A percentile compares a stretch with the other conserved stretches of the same genome.
phyloP scores from a whole-genome alignment of 2,329 filamentous ascomycete genomes.

The Botrytis medusae region DNA sequence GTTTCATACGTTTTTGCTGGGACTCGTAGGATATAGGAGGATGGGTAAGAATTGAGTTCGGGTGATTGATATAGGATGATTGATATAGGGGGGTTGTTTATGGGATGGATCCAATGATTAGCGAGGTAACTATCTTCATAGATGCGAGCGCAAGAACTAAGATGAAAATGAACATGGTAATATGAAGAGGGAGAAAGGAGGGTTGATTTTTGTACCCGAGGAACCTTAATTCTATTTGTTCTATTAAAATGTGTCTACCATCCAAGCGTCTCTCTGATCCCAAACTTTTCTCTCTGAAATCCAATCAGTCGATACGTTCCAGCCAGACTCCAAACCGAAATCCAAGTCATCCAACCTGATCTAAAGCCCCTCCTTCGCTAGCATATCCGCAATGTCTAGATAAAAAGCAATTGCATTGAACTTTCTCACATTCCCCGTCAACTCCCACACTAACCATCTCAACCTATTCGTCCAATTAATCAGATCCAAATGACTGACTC shows the following conservation, averaged over 20 bases:
- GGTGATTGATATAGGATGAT: neutral
- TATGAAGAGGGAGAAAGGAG: neutral
- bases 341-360: neutral
- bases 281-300: neutral
- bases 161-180: neutral
- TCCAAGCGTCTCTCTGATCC: neutral
- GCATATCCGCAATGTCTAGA: slow-evolving; percentile 66
- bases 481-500: slow-evolving; percentile 62
- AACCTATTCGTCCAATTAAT: slow-evolving; percentile 68
- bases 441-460: slow-evolving; percentile 53
- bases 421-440: slow-evolving; percentile 53
- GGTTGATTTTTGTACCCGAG: neutral
- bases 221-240: neutral
- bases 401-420: slow-evolving; percentile 71
- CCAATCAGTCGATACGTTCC: neutral
- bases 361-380: slow-evolving; percentile 61
- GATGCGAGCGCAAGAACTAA: neutral
- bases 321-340: neutral
- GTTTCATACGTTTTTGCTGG: rapidly evolving
- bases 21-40: neutral
- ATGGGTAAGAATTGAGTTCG: neutral
- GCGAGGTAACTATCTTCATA: neutral
- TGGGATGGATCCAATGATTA: neutral
- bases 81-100: neutral
- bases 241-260: neutral